Evolutionary conservation across 768 basidiomycete species (phyloP).

Genomic region (Erythrobasidium yunnanense): DNA sequence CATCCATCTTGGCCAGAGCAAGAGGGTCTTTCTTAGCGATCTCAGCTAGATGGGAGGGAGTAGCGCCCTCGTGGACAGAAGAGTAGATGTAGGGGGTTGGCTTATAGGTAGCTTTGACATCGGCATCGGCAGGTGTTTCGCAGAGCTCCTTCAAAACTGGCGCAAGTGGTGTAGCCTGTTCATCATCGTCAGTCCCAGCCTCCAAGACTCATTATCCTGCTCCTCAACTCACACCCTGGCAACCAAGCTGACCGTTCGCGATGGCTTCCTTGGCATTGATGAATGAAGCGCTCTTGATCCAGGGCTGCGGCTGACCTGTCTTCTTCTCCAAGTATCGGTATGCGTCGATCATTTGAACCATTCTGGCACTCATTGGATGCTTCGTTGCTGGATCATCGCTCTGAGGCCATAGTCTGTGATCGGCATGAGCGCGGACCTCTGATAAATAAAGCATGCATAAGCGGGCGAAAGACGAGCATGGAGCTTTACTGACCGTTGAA

Average conservation of each 20-base stretch:
- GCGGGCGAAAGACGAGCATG: not conserved
- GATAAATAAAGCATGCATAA: no score
- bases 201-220: conserved; percentile 15
- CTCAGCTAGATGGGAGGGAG: conserved; percentile 21
- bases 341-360: conserved; percentile 32
- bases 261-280: conserved; percentile 37
- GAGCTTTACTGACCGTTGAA: conserved; percentile 48
- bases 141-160: conserved; percentile 30
- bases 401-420: conserved; percentile 36
- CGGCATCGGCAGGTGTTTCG: conserved; percentile 33
- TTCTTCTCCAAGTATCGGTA: conserved; percentile 30
- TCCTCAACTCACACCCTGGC: conserved; percentile 35
- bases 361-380: conserved; percentile 24
- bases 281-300: conserved; percentile 36
- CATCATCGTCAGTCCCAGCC: not conserved
- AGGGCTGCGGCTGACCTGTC: conserved; percentile 34
- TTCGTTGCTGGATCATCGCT: conserved; percentile 35
- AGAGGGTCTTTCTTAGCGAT: not conserved
- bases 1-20: not conserved
- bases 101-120: conserved; percentile 17
- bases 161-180: conserved; percentile 33
- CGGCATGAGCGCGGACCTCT: conserved; percentile 36
- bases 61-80: conserved; percentile 11
- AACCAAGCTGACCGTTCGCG: conserved; percentile 36
- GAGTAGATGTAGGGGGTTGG: conserved; percentile 28